Base-by-base conservation (phyloP, 2,329 filamentous ascomycete genomes). In the Fragosphaeria purpurea region DNA sequence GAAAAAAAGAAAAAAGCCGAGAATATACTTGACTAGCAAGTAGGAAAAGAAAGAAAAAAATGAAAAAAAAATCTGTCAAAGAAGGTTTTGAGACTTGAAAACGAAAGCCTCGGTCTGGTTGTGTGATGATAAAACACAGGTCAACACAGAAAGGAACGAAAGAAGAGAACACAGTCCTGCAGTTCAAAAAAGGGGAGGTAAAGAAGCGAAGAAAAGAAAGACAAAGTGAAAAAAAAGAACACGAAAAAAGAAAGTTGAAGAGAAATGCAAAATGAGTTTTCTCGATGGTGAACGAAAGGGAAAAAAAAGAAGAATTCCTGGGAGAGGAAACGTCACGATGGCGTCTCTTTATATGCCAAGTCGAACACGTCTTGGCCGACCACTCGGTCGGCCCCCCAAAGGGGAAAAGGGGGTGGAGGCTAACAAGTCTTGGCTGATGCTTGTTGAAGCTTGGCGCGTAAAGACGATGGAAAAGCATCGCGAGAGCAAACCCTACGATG, bases 121-220 rank as follows among this genome's bases (percentile, higher is more conserved):
- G 64, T 61, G 58, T 59, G 55, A 39, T 56, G 52, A 50, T 54
- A 55, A 61, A 62, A 60, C 58, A 65, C 66, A 59, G 57, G 35
- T 37, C 11, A 11, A 37, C 35, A 37, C 7, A 37, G 7, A 63
- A 68, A 60, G 63, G 62, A 73, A 71, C 67, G 71, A 73, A 74
- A 70, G 70, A 70, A 72, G 56, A 58, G 67, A 63, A 72, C 67
- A 74, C 69, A 70, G 54, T 47, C 54, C 52, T 46, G 54, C 52
- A 47, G 68, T 71, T 65, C 67, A 66, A 60, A 64, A 63, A 65
- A 66, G 64, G 64, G 67, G 64, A 61, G 65, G 62, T 50, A 3
- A 52, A 44, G 47, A 63, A 63, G 52, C 56, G 49, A 52, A 50
- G 48, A 59, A 53, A 59, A 56, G 44, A 60, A 57, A 44, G 37